Base-by-base conservation (phyloP, 2,329 filamentous ascomycete genomes). In the Tolypocladium album region DNA sequence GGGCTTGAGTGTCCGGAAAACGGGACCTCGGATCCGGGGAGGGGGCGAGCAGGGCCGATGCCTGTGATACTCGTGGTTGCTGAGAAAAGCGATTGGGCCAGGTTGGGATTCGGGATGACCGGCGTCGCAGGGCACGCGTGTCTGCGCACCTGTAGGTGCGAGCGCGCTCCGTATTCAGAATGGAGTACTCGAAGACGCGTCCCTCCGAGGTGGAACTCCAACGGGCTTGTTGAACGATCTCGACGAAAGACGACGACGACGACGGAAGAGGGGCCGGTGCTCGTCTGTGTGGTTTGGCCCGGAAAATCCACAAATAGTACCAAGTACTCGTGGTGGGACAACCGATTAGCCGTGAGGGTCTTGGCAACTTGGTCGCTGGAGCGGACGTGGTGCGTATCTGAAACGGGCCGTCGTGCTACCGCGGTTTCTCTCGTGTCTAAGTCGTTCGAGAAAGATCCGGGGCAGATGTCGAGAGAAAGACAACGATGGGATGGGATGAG, bases 11-110 rank as follows among this genome's bases (percentile, higher is more conserved):
- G 34, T 52, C 47, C 47, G 47, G 34, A 15, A 34, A 55, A 36
- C 38, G 43, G 47, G 45, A 57, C 55, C 55, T 61, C 57, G 59
- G 59, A 59, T 53, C 59, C 55, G 57, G 55, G 61, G 57, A 31
- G 38, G 58, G 38, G 55, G 39, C 53, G 57, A 31, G 38, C 40
- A 38, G 24, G n/a, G 45, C 34, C 42, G 47, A 58, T 39, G 56
- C 53, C 52, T 57, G 43, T 61, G 60, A 45, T 40, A 58, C 2
- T 56, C 39, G 36, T 34, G 38, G 6, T 56, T 40, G 15, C 11
- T 20, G 55, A 56, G 55, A 40, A 27, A 17, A 31, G 55, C 55
- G 55, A 56, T 56, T 56, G 55, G 53, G 55, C 27, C 22, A 22
- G 34, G n/a, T 20, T 20, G 38, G 22, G 36, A 27, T 42, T 38